Base-by-base conservation (phyloP, 768 basidiomycete genomes). In the Daedaleopsis nitida region DNA sequence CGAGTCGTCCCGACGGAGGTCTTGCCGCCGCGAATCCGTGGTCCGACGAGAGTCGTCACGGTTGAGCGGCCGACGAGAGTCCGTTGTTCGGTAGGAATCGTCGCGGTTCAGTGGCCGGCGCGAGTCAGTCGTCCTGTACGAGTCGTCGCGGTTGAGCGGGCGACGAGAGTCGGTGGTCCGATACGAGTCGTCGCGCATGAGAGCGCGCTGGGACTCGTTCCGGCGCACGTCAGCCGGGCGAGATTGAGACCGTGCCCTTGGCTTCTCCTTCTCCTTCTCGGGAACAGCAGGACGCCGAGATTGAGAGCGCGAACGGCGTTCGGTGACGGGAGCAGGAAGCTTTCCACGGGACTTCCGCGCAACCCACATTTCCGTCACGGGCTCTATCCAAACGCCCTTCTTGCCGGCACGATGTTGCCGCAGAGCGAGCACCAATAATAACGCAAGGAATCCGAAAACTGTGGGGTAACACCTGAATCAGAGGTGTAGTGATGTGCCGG, bases 291-390 rank as follows among this genome's bases (percentile, higher is more conserved):
- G 57, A 47, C 57, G 73, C 64, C 72, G 71, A 38, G 78, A 70
- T 57, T 63, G 56, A 44, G 71, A 73, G 45, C 76, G 52, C 52
- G 73, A 55, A 49, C 68, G 68, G 53, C 27, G 27, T 32, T 68
- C 67, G 44, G 73, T 76, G 49, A 77, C 75, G 19, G 81, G 81
- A 11, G 70, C 69, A 0, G 81, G 81, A 52, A 82, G 74, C 62
- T 79, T 78, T 55, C 67, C 64, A 51, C 69, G 64, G 56, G 52
- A 65, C 13, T 47, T 43, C 32, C 62, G 63, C 42, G 81, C 80
- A 74, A 91, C 89, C 89, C 89, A 91, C 55, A 84, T 88, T 14
- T 81, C 80, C 1, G 90, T 88, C 54, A 89, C 86, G 9, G 90
- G 86, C 10, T 79, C 80, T 63, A 83, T 76, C 91, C 89, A 91